Evolutionary conservation across 352 stramenopile genomes (phyloP).

Genomic region (Blastocystis sp.): DNA sequence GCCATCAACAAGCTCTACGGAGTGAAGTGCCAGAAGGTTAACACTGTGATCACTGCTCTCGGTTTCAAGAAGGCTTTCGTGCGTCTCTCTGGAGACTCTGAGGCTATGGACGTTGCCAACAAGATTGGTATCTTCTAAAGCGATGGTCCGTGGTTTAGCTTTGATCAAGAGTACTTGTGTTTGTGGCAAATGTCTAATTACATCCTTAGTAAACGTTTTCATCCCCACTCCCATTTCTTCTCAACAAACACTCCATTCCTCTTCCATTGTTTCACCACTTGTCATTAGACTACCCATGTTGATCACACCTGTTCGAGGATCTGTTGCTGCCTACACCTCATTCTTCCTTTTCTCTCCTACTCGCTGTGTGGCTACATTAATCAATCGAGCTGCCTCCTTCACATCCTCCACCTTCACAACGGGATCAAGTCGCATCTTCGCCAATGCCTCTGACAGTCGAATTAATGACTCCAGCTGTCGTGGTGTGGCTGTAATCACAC

Average conservation of each 20-base stretch:
- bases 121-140: slow-evolving; percentile 99
- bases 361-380: slow-evolving; percentile 85
- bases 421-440: slow-evolving; percentile 75
- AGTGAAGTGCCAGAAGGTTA: slow-evolving; percentile 98
- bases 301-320: slow-evolving; percentile 43
- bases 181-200: slow-evolving; percentile 24
- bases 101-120: slow-evolving; percentile 99
- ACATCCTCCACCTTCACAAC: slow-evolving; percentile 81
- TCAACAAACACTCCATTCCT: not conserved
- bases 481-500: slow-evolving; percentile 92
- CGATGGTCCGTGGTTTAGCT: slow-evolving; percentile 36
- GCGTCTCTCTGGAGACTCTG: slow-evolving; percentile 93
- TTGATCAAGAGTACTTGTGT: slow-evolving; percentile 21
- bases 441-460: slow-evolving; percentile 87
- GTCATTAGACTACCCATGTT: slow-evolving; percentile 36
- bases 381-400: slow-evolving; percentile 97
- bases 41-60: slow-evolving; percentile 97
- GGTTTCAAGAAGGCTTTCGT: slow-evolving; percentile 99
- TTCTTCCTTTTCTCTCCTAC: not conserved
- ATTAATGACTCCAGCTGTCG: slow-evolving; percentile 96
- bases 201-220: no score
- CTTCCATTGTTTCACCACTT: not conserved
- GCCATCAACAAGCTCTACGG: slow-evolving; percentile 98
- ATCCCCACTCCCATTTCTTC: no score
- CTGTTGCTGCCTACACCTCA: slow-evolving; percentile 35